phyloP scores from a whole-genome alignment of 805 yeast genomes.

The Kodamaea neixiangensis region DNA sequence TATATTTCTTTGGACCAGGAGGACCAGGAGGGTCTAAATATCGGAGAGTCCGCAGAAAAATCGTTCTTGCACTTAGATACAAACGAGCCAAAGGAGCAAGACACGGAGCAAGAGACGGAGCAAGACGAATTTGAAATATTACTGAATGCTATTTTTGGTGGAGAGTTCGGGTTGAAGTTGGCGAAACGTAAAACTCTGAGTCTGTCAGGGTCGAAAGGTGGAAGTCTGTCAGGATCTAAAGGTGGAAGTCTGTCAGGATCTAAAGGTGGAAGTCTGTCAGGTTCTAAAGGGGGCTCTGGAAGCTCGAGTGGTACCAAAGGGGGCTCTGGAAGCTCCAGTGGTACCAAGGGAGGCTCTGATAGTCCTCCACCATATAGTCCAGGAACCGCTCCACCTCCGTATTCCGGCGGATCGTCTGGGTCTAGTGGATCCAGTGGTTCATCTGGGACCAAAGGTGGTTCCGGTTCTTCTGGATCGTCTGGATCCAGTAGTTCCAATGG shows the following conservation, averaged over 20 bases:
- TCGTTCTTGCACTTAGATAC: neutral
- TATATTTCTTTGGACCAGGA: neutral
- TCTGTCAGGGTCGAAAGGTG: neutral
- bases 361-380: neutral
- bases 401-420: neutral
- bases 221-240: neutral
- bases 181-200: too few species aligned
- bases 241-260: neutral
- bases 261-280: neutral
- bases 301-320: neutral
- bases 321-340: neutral
- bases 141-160: too few species aligned
- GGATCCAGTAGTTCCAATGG: neutral
- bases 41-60: neutral
- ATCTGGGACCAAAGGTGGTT: neutral
- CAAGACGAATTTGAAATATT: too few species aligned
- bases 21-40: neutral
- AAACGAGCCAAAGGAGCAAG: neutral
- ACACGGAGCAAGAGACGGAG: too few species aligned
- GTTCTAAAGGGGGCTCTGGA: neutral
- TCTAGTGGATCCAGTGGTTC: too few species aligned
- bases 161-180: too few species aligned
- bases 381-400: neutral
- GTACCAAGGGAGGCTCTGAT: neutral
- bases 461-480: neutral